Conservation (phyloP, 1,284 basidiomycete genomes). For the Boletus mariae region DNA sequence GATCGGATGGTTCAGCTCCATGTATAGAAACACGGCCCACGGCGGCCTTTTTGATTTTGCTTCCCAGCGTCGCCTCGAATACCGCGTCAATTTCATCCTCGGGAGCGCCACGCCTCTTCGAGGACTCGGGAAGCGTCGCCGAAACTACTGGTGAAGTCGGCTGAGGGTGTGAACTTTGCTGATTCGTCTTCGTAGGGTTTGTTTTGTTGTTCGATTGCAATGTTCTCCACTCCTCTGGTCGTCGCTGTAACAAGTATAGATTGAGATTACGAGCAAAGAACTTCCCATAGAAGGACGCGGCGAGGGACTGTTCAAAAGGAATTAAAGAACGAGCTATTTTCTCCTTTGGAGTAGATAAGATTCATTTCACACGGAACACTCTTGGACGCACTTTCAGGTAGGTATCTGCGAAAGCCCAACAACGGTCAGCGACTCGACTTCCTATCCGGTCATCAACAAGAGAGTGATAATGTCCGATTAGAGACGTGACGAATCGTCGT, state of each 20-base stretch:
- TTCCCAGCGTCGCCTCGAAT: constrained; percentile 56
- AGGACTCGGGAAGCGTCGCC: constrained; percentile 12
- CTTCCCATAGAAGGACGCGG: constrained; percentile 79
- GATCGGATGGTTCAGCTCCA: constrained; percentile 20
- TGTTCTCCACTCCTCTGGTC: constrained; percentile 80
- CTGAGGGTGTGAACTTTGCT: constrained; percentile 1
- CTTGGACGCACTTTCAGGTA: constrained; percentile 72
- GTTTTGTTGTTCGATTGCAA: constrained; percentile 38
- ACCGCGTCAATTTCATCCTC: constrained; percentile 69
- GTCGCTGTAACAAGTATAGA: constrained; percentile 72
- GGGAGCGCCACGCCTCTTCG: constrained; percentile 30
- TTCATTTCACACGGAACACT: constrained; percentile 2
- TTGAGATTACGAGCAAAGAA: constrained; percentile 81
- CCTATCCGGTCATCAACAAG: constrained; percentile 87
- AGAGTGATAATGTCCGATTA: constrained; percentile 73
- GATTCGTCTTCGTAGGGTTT: constrained; percentile 2
- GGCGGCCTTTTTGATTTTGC: constrained; percentile 49
- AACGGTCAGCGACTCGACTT: constrained; percentile 81
- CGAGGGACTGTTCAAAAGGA: constrained; percentile 65
- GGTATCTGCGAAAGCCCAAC: constrained; percentile 84
- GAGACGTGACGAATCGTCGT: constrained; percentile 66
- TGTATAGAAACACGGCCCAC: constrained; percentile 6
- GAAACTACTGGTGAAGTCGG: background rate
- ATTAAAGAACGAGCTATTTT: constrained; percentile 83
- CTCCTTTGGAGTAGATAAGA: constrained; percentile 53